Conservation (phyloP, 2,329 filamentous ascomycete species). For the Pseudomassariella vexata region DNA sequence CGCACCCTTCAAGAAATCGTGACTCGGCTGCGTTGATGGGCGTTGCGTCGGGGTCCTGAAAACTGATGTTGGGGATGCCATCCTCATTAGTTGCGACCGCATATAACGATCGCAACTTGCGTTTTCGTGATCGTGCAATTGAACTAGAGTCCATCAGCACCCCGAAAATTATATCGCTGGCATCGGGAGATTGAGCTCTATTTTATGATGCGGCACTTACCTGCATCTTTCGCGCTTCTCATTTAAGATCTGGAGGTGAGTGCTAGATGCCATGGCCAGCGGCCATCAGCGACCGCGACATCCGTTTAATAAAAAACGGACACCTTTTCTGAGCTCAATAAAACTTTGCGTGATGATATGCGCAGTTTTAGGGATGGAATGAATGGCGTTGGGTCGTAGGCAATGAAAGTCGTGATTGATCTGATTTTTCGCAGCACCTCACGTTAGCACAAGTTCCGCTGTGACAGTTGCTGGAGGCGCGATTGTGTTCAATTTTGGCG, state of each 20-base stretch:
- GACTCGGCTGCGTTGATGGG: conserved; percentile 45
- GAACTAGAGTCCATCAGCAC: conserved; percentile 48
- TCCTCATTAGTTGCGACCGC: conserved; percentile 67
- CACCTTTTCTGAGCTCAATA: conserved; percentile 44
- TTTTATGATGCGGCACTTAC: conserved; percentile 41
- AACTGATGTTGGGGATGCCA: conserved; percentile 52
- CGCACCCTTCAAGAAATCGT: conserved; percentile 50
- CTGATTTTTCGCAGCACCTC: conserved; percentile 17
- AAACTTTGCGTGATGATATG: conserved; percentile 24
- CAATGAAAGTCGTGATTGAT: conserved; percentile 22
- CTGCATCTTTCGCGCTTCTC: conserved; percentile 57
- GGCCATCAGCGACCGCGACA: conserved; percentile 62
- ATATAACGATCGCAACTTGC: conserved; percentile 85
- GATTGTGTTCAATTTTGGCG: too few species aligned
- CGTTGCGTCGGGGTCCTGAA: conserved; percentile 51
- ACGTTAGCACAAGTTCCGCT: conserved; percentile 10
- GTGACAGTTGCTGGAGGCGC: conserved; percentile 3
- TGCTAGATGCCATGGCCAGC: too few species aligned
- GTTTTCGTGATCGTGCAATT: conserved; percentile 80
- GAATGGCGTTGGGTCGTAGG: conserved; percentile 24
- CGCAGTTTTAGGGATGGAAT: conserved; percentile 28
- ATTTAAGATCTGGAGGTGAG: too few species aligned
- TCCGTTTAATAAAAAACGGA: too few species aligned
- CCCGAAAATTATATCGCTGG: conserved; percentile 35
- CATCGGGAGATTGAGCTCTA: conserved; percentile 46